These are phyloP conservation scores for Podospora didyma DNA, from an alignment of 495 filamentous ascomycete species.

Conservation along the genomic window DNA sequence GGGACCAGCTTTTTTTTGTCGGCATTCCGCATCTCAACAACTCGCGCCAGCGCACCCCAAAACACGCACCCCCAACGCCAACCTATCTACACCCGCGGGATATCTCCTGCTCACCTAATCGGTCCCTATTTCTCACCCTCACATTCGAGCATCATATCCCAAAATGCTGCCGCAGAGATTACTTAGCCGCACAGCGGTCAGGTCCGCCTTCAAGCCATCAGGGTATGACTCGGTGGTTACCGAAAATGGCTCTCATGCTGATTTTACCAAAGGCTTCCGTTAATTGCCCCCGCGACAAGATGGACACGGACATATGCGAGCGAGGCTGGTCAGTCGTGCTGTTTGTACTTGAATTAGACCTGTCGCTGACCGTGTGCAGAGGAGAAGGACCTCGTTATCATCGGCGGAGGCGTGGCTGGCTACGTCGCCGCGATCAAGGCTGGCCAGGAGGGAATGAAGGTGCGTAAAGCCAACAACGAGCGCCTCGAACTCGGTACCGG, in stretches of 20 bases:
- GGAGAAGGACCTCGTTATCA: constrained; percentile 88
- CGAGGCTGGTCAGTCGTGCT: constrained; percentile 61
- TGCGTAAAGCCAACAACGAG: constrained; percentile 32
- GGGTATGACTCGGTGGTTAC: constrained; percentile 37
- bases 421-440: constrained; percentile 99
- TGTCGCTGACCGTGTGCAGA: constrained; percentile 49
- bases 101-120: not conserved
- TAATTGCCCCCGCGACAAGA: constrained; percentile 57
- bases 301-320: constrained; percentile 72
- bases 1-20: not conserved
- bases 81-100: too few relatives aligned
- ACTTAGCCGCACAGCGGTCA: constrained; percentile 62
- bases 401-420: constrained; percentile 95
- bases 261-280: constrained; percentile 45
- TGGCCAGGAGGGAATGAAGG: constrained; percentile 95
- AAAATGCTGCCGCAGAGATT: constrained; percentile 69
- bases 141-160: not conserved
- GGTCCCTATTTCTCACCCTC: constrained; percentile 13
- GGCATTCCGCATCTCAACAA: not conserved
- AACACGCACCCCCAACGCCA: not conserved
- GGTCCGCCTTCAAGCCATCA: constrained; percentile 57
- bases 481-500: not conserved
- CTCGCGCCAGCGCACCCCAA: not conserved
- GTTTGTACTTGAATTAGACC: not conserved
- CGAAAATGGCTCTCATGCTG: constrained; percentile 27